Evolutionary conservation across 2,329 filamentous ascomycete genomes (phyloP).

Genomic region (Didymella segeticola): DNA sequence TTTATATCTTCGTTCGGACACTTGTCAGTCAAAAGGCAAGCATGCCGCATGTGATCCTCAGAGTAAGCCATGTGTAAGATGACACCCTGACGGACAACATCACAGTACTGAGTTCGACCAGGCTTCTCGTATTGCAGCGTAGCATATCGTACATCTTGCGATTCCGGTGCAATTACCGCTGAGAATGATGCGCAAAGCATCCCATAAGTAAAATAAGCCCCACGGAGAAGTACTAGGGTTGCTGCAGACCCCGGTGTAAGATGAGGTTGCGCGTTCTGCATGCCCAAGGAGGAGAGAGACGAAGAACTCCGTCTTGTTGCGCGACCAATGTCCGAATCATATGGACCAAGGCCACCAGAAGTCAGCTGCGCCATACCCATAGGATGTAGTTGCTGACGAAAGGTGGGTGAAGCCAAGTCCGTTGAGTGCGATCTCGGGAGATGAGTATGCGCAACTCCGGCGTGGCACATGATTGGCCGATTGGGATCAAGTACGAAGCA

Average conservation of each 20-base stretch:
- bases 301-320: slow-evolving; percentile 2
- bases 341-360: background rate
- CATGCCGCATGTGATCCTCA: background rate
- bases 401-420: slow-evolving; percentile 5
- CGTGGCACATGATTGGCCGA: slow-evolving; percentile 8
- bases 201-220: background rate
- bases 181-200: background rate
- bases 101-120: slow-evolving; percentile 1
- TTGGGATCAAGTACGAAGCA: slow-evolving; percentile 3
- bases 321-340: background rate
- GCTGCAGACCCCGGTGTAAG: background rate
- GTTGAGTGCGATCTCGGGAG: slow-evolving; percentile 2
- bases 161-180: slow-evolving; percentile 2
- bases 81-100: slow-evolving; percentile 1
- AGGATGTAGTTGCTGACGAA: slow-evolving; percentile 6
- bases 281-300: background rate
- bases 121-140: slow-evolving; percentile 1
- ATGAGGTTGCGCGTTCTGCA: slow-evolving; percentile 3
- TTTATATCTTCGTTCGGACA: background rate
- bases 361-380: background rate
- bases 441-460: background rate
- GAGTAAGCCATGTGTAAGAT: slow-evolving; percentile 3
- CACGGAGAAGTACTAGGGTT: background rate
- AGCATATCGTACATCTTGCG: slow-evolving; percentile 1
- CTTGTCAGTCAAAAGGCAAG: slow-evolving; percentile 1